Conservation (phyloP, 1,284 basidiomycete genomes). For the Papiliotrema terrestris region DNA sequence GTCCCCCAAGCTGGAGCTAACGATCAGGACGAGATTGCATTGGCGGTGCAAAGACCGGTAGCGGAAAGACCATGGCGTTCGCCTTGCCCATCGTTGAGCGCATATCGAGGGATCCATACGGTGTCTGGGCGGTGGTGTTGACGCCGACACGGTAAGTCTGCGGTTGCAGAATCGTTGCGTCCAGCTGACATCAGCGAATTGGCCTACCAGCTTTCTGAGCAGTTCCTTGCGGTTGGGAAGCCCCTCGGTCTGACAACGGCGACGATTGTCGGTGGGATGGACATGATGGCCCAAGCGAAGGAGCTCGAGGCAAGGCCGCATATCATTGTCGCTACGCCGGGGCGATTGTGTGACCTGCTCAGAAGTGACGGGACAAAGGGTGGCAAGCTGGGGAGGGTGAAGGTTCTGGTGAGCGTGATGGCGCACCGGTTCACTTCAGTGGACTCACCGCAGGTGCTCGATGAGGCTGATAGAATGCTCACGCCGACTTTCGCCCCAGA, state of each 20-base stretch:
- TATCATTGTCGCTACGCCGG: slow-evolving; percentile 93
- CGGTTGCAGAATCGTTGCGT: background rate
- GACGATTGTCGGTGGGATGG: slow-evolving; percentile 96
- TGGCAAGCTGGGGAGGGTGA: slow-evolving; percentile 80
- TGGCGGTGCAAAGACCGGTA: slow-evolving; percentile 96
- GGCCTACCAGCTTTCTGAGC: slow-evolving; percentile 94
- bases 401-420: slow-evolving; percentile 66
- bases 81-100: slow-evolving; percentile 91
- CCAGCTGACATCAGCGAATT: slow-evolving; percentile 63
- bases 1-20: slow-evolving; percentile 1
- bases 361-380: slow-evolving; percentile 64
- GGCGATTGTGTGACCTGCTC: slow-evolving; percentile 87
- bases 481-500: slow-evolving; percentile 88
- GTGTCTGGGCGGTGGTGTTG: slow-evolving; percentile 86
- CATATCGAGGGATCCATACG: slow-evolving; percentile 83
- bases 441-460: slow-evolving; percentile 64
- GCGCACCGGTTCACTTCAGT: background rate
- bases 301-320: slow-evolving; percentile 85
- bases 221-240: slow-evolving; percentile 86
- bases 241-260: slow-evolving; percentile 76
- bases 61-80: slow-evolving; percentile 97
- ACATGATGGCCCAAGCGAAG: slow-evolving; percentile 91
- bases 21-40: slow-evolving; percentile 80
- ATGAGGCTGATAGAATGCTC: slow-evolving; percentile 93
- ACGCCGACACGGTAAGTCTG: slow-evolving; percentile 80